phyloP scores from a whole-genome alignment of 352 stramenopile species.

The Pythium coloratum region DNA sequence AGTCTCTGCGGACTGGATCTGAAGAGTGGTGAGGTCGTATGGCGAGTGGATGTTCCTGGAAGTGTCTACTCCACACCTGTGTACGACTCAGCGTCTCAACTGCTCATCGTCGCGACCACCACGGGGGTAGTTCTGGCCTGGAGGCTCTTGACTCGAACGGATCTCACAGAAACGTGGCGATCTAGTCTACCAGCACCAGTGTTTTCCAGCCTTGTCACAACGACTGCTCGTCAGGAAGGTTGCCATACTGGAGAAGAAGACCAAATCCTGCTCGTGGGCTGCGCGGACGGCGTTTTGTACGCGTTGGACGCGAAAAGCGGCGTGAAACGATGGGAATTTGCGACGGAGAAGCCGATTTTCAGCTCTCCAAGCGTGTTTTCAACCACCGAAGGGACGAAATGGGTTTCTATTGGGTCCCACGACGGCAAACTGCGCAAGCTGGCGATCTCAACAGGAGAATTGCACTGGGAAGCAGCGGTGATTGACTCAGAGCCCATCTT shows the following conservation, averaged over 20 bases:
- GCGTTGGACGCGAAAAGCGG: constrained; percentile 32
- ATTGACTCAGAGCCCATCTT: constrained; percentile 38
- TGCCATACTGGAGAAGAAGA: constrained; percentile 5
- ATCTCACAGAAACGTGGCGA: not conserved
- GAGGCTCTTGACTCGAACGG: not conserved
- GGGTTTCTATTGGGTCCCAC: constrained; percentile 50
- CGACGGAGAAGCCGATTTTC: constrained; percentile 57
- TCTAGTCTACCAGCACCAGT: constrained; percentile 42
- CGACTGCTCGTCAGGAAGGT: constrained; percentile 18
- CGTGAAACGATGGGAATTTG: constrained; percentile 32
- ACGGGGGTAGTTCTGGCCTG: constrained; percentile 30
- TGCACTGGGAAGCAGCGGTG: constrained; percentile 38
- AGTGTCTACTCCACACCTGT: constrained; percentile 56
- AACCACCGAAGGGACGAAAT: not conserved
- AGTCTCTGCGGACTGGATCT: constrained; percentile 42
- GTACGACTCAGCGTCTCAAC: constrained; percentile 22
- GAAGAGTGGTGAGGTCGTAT: constrained; percentile 25
- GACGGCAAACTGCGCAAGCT: constrained; percentile 51
- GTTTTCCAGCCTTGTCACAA: constrained; percentile 41
- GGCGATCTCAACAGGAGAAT: constrained; percentile 24
- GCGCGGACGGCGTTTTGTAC: constrained; percentile 51
- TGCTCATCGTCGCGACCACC: constrained; percentile 45
- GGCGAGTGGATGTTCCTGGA: constrained; percentile 33
- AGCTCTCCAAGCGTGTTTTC: constrained; percentile 48
- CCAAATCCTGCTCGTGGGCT: constrained; percentile 38